A percentile compares a stretch with the other conserved stretches of the same genome.
Conservation (phyloP, 2,329 filamentous ascomycete genomes). For the Clonostachys chloroleuca region DNA sequence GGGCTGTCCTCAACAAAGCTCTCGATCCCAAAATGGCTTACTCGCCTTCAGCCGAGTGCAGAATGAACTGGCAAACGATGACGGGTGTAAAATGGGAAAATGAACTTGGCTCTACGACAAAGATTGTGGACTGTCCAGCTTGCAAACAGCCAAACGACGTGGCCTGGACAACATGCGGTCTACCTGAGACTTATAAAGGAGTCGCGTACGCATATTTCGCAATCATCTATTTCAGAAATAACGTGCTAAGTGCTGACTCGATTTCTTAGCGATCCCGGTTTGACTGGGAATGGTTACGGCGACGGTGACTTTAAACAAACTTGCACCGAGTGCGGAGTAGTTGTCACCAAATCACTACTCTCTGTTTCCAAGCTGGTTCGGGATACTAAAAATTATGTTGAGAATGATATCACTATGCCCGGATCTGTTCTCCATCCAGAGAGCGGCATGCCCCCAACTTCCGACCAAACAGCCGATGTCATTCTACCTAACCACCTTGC, state of each 20-base stretch:
- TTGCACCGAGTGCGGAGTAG: conserved; percentile 45
- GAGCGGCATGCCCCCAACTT: conserved; percentile 40
- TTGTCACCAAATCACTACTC: conserved; percentile 53
- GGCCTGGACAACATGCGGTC: conserved; percentile 56
- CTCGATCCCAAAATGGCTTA: conserved; percentile 60
- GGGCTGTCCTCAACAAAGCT: conserved; percentile 49
- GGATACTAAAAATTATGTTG: not conserved
- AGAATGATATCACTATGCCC: conserved; percentile 50
- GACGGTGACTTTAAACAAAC: conserved; percentile 44
- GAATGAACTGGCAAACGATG: conserved; percentile 35
- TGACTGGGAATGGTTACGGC: conserved; percentile 41
- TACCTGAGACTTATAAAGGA: conserved; percentile 12
- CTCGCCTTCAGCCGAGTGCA: conserved; percentile 34
- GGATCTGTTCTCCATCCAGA: conserved; percentile 58
- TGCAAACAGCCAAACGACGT: conserved; percentile 39
- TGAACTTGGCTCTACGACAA: conserved; percentile 40
- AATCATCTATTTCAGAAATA: too few relatives aligned
- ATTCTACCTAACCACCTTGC: not conserved
- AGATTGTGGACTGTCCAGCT: conserved; percentile 47
- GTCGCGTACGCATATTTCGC: too few relatives aligned
- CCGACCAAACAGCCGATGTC: not conserved
- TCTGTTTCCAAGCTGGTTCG: conserved; percentile 53
- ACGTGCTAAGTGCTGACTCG: not conserved
- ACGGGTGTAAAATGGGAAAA: conserved; percentile 58
- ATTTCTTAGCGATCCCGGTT: not conserved